Evolutionary conservation across 345 rosid genomes (phyloP).

Genomic region (Salix viminalis): DNA sequence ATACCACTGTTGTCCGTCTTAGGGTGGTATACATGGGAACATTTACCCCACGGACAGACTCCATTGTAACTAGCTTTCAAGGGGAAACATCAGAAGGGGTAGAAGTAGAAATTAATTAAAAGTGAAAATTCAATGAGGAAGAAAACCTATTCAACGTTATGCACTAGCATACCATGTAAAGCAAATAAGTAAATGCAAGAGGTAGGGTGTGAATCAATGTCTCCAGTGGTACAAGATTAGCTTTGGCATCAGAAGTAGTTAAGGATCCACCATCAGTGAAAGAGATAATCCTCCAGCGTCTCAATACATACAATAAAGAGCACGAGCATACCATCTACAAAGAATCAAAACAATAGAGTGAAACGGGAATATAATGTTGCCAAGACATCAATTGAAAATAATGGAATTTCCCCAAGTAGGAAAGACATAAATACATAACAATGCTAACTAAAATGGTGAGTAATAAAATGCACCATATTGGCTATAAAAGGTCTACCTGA

Average conservation of each 20-base stretch:
- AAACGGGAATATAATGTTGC: neutral
- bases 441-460: neutral
- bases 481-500: slow-evolving; percentile 47
- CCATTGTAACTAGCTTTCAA: slow-evolving; percentile 85
- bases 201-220: slow-evolving; percentile 74
- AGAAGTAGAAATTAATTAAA: slow-evolving; percentile 7
- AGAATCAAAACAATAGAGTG: neutral
- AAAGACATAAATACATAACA: neutral
- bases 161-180: slow-evolving; percentile 71
- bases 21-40: slow-evolving; percentile 99
- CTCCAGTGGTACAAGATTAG: slow-evolving; percentile 56
- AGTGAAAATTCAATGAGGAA: neutral
- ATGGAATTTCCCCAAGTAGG: neutral
- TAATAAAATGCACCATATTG: neutral
- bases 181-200: slow-evolving; percentile 68
- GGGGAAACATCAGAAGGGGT: slow-evolving; percentile 21
- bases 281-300: slow-evolving; percentile 61
- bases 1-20: slow-evolving; percentile 88
- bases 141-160: neutral
- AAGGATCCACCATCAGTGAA: slow-evolving; percentile 58
- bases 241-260: slow-evolving; percentile 38
- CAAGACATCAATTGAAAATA: neutral
- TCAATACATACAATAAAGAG: slow-evolving; percentile 62
- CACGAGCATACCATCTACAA: slow-evolving; percentile 76
- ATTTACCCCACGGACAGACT: slow-evolving; percentile 94